Percentiles rank a stretch among this genome's conserved stretches.
phyloP scores from a whole-genome alignment of 306 rosid genomes.

The Medicago ruthenica region DNA sequence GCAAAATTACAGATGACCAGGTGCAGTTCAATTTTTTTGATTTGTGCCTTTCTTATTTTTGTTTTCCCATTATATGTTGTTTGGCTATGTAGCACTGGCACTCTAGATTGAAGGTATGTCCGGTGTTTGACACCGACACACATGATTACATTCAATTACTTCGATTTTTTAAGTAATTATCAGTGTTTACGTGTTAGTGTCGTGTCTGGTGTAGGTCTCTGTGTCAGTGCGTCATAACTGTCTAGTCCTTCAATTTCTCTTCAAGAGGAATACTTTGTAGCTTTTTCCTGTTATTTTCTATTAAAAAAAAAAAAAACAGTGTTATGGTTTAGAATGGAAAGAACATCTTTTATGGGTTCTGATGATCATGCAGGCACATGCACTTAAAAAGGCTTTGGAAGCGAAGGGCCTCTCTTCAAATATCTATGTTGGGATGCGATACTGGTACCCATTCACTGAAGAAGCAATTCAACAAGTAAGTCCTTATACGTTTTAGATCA shows the following conservation, averaged over 20 bases:
- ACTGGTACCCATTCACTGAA: constrained; percentile 99
- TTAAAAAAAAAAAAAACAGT: neutral
- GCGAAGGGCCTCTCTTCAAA: constrained; percentile 73
- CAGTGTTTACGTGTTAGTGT: neutral
- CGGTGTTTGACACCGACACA: neutral
- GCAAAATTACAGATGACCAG: constrained; percentile 96
- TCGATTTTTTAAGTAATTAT: neutral
- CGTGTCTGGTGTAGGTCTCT: neutral
- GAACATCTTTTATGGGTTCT: constrained; percentile 32
- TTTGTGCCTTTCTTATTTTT: constrained; percentile 1
- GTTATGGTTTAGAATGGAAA: constrained; percentile 29
- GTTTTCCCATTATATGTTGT: constrained; percentile 20
- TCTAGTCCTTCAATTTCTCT: neutral
- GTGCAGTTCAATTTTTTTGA: constrained; percentile 46
- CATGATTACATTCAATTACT: neutral
- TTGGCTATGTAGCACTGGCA: neutral
- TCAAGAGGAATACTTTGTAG: constrained; percentile 25
- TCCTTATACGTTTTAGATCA: constrained; percentile 33
- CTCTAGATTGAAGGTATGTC: neutral
- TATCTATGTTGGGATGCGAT: constrained; percentile 95
- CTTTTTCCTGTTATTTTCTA: constrained; percentile 4
- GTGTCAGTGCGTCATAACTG: neutral
- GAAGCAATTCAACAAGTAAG: constrained; percentile 92
- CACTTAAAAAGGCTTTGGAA: constrained; percentile 82
- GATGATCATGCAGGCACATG: constrained; percentile 71